Evolutionary conservation across 441 rosid species (phyloP).

Genomic region (Mallotus japonicus): DNA sequence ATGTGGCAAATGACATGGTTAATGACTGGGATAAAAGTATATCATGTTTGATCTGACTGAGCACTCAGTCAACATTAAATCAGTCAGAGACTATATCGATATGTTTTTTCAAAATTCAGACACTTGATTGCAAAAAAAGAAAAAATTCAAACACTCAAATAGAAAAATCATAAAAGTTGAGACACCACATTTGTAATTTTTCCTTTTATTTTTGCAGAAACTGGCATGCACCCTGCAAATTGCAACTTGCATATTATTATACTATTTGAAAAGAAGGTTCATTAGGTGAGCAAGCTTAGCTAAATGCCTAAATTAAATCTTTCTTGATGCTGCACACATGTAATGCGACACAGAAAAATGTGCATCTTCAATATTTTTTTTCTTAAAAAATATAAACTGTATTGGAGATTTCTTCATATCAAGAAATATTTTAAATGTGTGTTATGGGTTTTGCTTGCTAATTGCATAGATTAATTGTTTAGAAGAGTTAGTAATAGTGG

Average conservation of each 20-base stretch:
- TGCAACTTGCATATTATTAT: conserved; percentile 11
- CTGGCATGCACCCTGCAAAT: neutral
- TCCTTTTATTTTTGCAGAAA: conserved; percentile 7
- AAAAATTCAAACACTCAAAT: too few species aligned
- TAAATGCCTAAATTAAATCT: neutral
- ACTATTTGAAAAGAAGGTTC: conserved; percentile 22
- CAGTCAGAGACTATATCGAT: too few species aligned
- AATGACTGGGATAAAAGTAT: too few species aligned
- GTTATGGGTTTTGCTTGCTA: neutral
- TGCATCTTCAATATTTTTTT: neutral
- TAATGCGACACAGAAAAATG: conserved; percentile 11
- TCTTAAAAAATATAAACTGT: neutral
- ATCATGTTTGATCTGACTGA: too few species aligned
- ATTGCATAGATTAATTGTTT: conserved; percentile 15
- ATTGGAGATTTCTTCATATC: conserved; percentile 8
- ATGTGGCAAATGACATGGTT: too few species aligned
- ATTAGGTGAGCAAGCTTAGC: conserved; percentile 14
- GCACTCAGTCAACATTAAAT: too few species aligned
- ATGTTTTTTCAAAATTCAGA: too few species aligned
- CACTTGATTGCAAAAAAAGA: too few species aligned
- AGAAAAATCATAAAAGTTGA: too few species aligned
- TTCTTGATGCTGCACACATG: conserved; percentile 35
- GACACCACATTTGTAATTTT: too few species aligned
- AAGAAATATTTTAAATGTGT: neutral
- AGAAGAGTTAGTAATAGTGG: neutral